These are phyloP conservation scores for Ettlia oleoabundans DNA, from an alignment of 139 green algal genomes.

Conservation along the genomic window DNA sequence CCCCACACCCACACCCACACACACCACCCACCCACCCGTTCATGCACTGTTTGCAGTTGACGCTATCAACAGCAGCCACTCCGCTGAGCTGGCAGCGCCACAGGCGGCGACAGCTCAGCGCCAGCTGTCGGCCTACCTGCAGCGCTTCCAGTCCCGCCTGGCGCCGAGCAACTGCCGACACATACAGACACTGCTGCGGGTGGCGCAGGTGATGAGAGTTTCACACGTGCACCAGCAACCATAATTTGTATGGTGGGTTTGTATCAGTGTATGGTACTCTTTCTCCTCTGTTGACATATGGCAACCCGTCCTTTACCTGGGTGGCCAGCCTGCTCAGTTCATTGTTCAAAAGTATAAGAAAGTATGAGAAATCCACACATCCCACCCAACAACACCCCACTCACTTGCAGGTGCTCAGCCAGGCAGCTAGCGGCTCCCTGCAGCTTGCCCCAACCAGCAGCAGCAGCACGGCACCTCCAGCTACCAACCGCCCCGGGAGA, in stretches of 20 bases:
- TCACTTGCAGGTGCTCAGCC: constrained; percentile 7
- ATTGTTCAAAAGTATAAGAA: too few species aligned
- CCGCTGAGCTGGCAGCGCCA: constrained; percentile 48
- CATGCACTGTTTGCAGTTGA: constrained; percentile 38
- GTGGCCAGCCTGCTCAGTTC: too few species aligned
- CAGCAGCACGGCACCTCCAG: too few species aligned
- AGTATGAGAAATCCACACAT: background rate
- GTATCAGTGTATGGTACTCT: too few species aligned
- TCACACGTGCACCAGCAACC: too few species aligned
- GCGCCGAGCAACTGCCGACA: constrained; percentile 68
- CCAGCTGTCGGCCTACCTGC: constrained; percentile 71
- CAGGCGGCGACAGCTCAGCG: constrained; percentile 26
- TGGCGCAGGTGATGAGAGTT: constrained; percentile 2
- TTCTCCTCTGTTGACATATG: too few species aligned
- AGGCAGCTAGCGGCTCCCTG: background rate
- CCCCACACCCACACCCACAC: background rate
- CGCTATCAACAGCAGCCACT: constrained; percentile 79
- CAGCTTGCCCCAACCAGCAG: too few species aligned
- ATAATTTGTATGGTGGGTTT: too few species aligned
- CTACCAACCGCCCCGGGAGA: too few species aligned
- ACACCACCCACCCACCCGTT: background rate
- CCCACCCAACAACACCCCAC: background rate
- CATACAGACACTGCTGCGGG: constrained; percentile 64
- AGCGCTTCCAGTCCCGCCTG: constrained; percentile 78
- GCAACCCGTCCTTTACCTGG: too few species aligned